phyloP scores from a whole-genome alignment of 2,329 filamentous ascomycete genomes.

The Rhynchosporium agropyri region DNA sequence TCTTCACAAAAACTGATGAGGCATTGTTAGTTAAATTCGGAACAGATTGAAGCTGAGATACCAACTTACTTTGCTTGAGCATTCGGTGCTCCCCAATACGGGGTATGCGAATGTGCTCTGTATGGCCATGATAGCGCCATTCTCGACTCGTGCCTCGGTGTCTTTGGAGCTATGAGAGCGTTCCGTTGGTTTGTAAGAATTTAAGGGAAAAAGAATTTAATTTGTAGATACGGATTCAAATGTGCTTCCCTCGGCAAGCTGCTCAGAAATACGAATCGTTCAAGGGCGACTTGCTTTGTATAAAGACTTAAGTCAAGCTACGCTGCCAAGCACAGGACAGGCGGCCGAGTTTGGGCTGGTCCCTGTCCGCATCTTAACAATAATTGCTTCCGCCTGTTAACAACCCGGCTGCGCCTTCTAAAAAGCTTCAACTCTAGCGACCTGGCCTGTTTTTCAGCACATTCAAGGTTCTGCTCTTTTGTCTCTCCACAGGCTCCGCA shows the following conservation, averaged over 20 bases:
- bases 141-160: slow-evolving; percentile 10
- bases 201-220: too few relatives aligned
- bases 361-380: too few relatives aligned
- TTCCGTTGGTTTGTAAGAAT: neutral
- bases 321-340: too few relatives aligned
- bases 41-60: slow-evolving; percentile 11
- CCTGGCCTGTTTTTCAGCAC: neutral
- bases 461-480: neutral
- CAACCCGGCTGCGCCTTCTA: neutral
- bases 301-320: too few relatives aligned
- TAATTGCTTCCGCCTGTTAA: too few relatives aligned
- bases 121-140: slow-evolving; percentile 36
- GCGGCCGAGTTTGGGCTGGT: too few relatives aligned
- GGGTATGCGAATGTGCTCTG: slow-evolving; percentile 31
- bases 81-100: slow-evolving; percentile 37
- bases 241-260: too few relatives aligned
- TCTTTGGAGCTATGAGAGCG: neutral
- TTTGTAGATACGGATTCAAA: too few relatives aligned
- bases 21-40: neutral
- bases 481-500: neutral
- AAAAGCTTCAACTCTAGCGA: neutral
- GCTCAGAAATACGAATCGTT: too few relatives aligned
- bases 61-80: slow-evolving; percentile 37
- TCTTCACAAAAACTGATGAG: slow-evolving; percentile 41
- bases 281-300: too few relatives aligned